Conservation (phyloP, 2,329 filamentous ascomycete species). For the Chaetomiaceae sp. region DNA sequence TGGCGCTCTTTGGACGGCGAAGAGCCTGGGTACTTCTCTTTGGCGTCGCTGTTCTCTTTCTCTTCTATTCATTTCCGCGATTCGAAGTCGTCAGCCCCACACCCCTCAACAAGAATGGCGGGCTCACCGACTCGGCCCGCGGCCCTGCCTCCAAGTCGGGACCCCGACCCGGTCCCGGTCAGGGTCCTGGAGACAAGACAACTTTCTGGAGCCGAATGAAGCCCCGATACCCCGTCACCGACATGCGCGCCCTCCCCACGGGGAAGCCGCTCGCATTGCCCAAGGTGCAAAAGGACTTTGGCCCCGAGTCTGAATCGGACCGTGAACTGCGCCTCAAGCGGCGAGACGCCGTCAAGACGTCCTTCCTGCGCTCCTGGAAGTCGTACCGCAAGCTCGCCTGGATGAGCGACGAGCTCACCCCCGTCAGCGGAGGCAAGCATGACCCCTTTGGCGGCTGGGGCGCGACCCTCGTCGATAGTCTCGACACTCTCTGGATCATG, state of each 20-base stretch:
- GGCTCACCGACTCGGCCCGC: neutral
- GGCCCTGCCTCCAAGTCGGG: neutral
- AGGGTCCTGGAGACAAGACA: too few species aligned
- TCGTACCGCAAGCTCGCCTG: slow-evolving; percentile 61
- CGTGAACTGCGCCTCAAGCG: slow-evolving; percentile 14
- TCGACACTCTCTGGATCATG: slow-evolving; percentile 73
- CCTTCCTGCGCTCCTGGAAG: slow-evolving; percentile 40
- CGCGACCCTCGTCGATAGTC: slow-evolving; percentile 61
- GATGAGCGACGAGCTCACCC: slow-evolving; percentile 59
- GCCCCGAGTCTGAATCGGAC: slow-evolving; percentile 12
- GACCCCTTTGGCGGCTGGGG: slow-evolving; percentile 64
- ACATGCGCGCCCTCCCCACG: slow-evolving; percentile 16
- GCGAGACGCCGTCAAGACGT: slow-evolving; percentile 14
- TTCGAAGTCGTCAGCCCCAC: neutral
- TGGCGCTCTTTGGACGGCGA: slow-evolving; percentile 2
- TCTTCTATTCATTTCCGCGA: neutral
- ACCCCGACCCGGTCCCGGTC: neutral
- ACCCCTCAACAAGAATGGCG: too few species aligned
- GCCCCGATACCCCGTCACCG: slow-evolving; percentile 9
- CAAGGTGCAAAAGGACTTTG: slow-evolving; percentile 16
- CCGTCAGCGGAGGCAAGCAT: slow-evolving; percentile 47
- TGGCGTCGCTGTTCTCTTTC: neutral
- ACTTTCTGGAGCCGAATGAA: slow-evolving; percentile 10
- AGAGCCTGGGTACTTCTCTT: neutral
- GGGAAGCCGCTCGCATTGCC: slow-evolving; percentile 15